Base-by-base conservation (phyloP, 2,329 filamentous ascomycete genomes). In the Arthrocladium fulminans region DNA sequence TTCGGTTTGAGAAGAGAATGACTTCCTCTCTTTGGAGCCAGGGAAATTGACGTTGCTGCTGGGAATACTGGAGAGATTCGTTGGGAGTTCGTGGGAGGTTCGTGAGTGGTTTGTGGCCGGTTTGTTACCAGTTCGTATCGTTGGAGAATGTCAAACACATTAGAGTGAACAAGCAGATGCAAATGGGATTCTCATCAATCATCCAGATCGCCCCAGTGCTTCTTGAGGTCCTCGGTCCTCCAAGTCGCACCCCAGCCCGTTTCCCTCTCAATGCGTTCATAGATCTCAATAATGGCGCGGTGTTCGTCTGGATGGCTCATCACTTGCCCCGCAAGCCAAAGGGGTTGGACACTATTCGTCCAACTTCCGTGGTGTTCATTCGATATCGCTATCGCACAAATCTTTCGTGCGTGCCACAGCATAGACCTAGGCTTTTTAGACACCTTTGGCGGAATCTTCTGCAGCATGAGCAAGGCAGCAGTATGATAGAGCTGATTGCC, bases 401-500 rank as follows among this genome's bases (percentile, higher is more conserved):
- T 71, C 12, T 70, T 67, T 50, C 72, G 70, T 1, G 74, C 75
- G 55, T 80, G 76, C 75, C 75, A 79, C 8, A 76, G 60, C 0
- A 68, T 57, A 8, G 74, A 76, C 0, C 65, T 59, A 17, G 34
- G 20, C 23, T 34, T 22, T 15, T 24, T 38, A 13, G 27, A 29
- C 1, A 53, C 61, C 24, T 51, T 61, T 52, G 61, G 66, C 1
- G 73, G 71, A 53, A 65, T 69, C 12, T 66, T 65, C 20, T 68
- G 67, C 0, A 80, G 63, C 10, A 80, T 64, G 8, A 79, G 57
- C 9, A 78, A 70, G 52, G 72, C 75, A 7, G 73, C 69, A 0
- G 77, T 77, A 54, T 80, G 76, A 39, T 78, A 76, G 0, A 80
- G 64, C 53, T 79, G 76, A 44, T 75, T 79, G 0, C 72, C 72